Conservation (phyloP, 345 rosid genomes). For the Cardamine occulta region DNA sequence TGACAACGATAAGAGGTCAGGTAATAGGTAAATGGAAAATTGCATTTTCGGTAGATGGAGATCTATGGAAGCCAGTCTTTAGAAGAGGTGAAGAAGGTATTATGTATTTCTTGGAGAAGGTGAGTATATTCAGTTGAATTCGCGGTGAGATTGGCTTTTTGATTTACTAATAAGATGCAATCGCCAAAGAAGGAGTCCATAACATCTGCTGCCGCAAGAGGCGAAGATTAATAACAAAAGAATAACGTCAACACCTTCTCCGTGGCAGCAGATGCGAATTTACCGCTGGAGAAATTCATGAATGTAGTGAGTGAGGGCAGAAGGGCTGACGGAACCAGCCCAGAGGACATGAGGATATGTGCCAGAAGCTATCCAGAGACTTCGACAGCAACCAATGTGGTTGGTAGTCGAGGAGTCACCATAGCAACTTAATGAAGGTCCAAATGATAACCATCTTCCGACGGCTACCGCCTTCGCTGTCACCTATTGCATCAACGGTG, state of each 20-base stretch:
- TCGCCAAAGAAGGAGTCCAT: constrained; percentile 47
- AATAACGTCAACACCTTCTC: constrained; percentile 27
- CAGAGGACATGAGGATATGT: constrained; percentile 45
- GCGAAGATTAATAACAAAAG: neutral
- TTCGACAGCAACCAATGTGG: constrained; percentile 56
- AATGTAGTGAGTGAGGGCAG: constrained; percentile 63
- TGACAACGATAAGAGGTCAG: constrained; percentile 70
- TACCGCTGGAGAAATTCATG: constrained; percentile 44
- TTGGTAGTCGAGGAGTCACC: constrained; percentile 64
- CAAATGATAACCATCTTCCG: constrained; percentile 26
- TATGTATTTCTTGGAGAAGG: constrained; percentile 80
- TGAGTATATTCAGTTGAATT: constrained; percentile 92
- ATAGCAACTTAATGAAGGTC: constrained; percentile 42
- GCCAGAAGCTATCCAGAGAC: constrained; percentile 44
- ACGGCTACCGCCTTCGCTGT: constrained; percentile 35
- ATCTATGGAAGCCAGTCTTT: constrained; percentile 76
- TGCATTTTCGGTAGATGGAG: constrained; percentile 91
- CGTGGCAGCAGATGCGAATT: constrained; percentile 47
- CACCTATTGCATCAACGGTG: constrained; percentile 34
- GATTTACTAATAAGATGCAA: constrained; percentile 78
- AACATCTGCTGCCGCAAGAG: constrained; percentile 29
- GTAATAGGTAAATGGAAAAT: constrained; percentile 78
- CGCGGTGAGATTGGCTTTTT: constrained; percentile 83
- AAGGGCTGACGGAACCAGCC: constrained; percentile 51
- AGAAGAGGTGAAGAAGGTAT: constrained; percentile 77